phyloP scores from a whole-genome alignment of 2,329 filamentous ascomycete species.

The Aspergillus sclerotialis region DNA sequence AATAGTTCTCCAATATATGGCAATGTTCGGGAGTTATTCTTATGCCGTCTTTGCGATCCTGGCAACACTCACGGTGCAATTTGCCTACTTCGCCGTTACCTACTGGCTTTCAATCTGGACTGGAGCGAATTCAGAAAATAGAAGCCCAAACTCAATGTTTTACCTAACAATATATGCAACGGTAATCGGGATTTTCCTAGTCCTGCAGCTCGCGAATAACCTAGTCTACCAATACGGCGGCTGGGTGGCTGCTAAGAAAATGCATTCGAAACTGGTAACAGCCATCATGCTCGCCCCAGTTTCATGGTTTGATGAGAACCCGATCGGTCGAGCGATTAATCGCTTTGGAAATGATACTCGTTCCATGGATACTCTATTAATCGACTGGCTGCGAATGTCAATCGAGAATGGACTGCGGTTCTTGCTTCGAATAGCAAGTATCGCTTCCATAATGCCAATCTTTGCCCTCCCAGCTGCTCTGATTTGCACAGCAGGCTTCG shows the following conservation, averaged over 20 bases:
- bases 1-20: conserved; percentile 17
- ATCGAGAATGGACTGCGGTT: conserved; percentile 34
- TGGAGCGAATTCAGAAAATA: conserved; percentile 13
- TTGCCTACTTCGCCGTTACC: conserved; percentile 20
- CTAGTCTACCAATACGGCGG: conserved; percentile 48
- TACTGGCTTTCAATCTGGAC: conserved; percentile 26
- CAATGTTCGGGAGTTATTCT: conserved; percentile 16
- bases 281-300: conserved; percentile 50
- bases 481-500: conserved; percentile 41
- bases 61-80: conserved; percentile 15
- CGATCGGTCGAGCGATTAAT: conserved; percentile 39
- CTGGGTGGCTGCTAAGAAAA: conserved; percentile 49
- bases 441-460: conserved; percentile 47
- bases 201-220: conserved; percentile 16
- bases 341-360: conserved; percentile 52
- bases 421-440: conserved; percentile 41
- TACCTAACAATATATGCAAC: conserved; percentile 50
- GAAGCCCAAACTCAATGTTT: conserved; percentile 24
- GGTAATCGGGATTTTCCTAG: conserved; percentile 32
- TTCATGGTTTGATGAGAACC: conserved; percentile 51
- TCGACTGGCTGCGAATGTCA: conserved; percentile 35
- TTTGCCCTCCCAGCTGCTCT: conserved; percentile 44
- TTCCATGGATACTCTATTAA: conserved; percentile 47
- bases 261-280: conserved; percentile 48
- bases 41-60: conserved; percentile 15